Evolutionary conservation across 805 yeast genomes (phyloP).

Genomic region (Sugiyamaella mastotermitis): DNA sequence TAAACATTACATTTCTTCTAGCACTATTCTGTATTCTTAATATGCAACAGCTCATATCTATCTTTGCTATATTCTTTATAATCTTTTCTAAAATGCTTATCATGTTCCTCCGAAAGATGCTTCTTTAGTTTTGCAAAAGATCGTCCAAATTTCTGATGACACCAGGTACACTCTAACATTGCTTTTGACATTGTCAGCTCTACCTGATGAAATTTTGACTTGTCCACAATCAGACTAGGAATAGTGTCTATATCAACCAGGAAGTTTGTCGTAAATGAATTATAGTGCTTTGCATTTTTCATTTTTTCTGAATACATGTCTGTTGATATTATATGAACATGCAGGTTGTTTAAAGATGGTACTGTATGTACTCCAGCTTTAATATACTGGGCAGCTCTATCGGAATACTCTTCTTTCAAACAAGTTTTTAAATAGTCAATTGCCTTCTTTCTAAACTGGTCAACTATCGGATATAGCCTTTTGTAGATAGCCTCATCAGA

Average conservation of each 20-base stretch:
- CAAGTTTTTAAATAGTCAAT: conserved; percentile 18
- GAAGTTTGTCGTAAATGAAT: conserved; percentile 61
- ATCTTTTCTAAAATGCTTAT: neutral
- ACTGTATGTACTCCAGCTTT: conserved; percentile 61
- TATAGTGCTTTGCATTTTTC: conserved; percentile 62
- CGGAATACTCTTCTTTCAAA: conserved; percentile 16
- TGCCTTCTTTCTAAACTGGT: conserved; percentile 31
- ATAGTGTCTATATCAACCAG: conserved; percentile 51
- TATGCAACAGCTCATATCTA: too few relatives aligned
- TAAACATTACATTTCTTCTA: too few relatives aligned
- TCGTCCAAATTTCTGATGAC: conserved; percentile 37
- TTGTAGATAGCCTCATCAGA: conserved; percentile 30
- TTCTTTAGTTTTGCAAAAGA: conserved; percentile 38
- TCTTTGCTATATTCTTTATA: too few relatives aligned
- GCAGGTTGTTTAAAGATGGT: conserved; percentile 67
- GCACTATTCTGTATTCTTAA: too few relatives aligned
- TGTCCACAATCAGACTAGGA: conserved; percentile 33
- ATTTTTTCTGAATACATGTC: conserved; percentile 52
- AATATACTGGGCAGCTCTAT: conserved; percentile 25
- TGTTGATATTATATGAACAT: conserved; percentile 63
- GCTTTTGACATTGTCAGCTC: too few relatives aligned
- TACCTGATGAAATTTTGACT: too few relatives aligned
- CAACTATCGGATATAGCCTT: conserved; percentile 31
- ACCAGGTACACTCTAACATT: conserved; percentile 39
- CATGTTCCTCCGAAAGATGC: conserved; percentile 35